These are phyloP conservation scores for Penicillium macrosclerotiorum DNA, from an alignment of 495 filamentous ascomycete species.

Conservation along the genomic window DNA sequence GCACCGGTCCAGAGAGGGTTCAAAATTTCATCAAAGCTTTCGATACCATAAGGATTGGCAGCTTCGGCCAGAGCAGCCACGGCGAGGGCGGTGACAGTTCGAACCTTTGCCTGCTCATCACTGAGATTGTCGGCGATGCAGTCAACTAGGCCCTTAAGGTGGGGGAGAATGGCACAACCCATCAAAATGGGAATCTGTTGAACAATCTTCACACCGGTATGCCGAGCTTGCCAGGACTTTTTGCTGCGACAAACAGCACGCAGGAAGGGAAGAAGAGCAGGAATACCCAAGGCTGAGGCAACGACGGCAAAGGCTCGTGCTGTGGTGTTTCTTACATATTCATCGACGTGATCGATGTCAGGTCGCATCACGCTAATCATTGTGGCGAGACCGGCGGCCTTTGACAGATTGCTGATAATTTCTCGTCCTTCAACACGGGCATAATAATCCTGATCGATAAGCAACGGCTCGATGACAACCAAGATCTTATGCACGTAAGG, in stretches of 20 bases:
- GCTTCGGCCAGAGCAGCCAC: slow-evolving; percentile 96
- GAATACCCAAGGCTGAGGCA: slow-evolving; percentile 93
- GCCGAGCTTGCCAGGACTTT: slow-evolving; percentile 97
- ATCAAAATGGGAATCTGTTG: slow-evolving; percentile 99
- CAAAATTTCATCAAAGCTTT: slow-evolving; percentile 95
- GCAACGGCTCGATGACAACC: slow-evolving; percentile 96
- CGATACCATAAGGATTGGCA: slow-evolving; percentile 97
- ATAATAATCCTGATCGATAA: slow-evolving; percentile 99
- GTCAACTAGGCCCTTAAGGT: slow-evolving; percentile 93
- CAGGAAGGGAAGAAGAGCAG: slow-evolving; percentile 90
- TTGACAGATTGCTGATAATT: slow-evolving; percentile 96
- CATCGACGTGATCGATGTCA: slow-evolving; percentile 97
- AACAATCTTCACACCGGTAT: slow-evolving; percentile 99
- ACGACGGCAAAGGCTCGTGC: slow-evolving; percentile 97
- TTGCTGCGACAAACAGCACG: slow-evolving; percentile 95
- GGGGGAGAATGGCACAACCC: slow-evolving; percentile 95
- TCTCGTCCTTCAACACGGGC: slow-evolving; percentile 97
- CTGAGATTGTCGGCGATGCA: slow-evolving; percentile 94
- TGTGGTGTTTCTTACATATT: slow-evolving; percentile 99
- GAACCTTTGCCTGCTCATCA: slow-evolving; percentile 96
- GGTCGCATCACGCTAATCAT: slow-evolving; percentile 99
- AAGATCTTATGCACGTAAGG: slow-evolving; percentile 98
- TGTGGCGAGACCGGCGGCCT: slow-evolving; percentile 94
- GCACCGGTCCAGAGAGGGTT: slow-evolving; percentile 97
- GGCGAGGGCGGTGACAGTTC: slow-evolving; percentile 91